These are phyloP conservation scores for Ceriops zippeliana DNA, from an alignment of 345 rosid species.

Conservation along the genomic window DNA sequence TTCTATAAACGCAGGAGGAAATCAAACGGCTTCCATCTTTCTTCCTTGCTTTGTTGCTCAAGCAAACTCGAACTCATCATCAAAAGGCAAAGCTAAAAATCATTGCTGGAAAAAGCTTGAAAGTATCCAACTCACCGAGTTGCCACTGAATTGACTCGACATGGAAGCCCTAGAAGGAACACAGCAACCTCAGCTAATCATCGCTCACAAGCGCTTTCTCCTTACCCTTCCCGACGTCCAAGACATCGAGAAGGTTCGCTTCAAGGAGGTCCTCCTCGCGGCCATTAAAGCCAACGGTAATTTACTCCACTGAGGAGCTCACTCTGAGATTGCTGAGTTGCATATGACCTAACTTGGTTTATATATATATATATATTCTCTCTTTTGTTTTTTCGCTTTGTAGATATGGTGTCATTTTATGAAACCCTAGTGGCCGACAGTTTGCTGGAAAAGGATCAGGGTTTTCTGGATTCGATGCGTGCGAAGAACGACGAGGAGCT, in stretches of 20 bases:
- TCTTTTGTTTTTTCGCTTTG: conserved; percentile 5
- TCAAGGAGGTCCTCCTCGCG: conserved; percentile 69
- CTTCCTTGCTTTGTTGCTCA: background rate
- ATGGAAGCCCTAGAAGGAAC: conserved; percentile 85
- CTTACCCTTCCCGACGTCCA: conserved; percentile 69
- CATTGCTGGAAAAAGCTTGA: background rate
- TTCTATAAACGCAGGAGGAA: too few species aligned
- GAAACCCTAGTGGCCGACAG: conserved; percentile 72
- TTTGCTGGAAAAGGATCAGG: conserved; percentile 66
- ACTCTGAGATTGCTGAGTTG: background rate
- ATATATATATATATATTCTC: background rate
- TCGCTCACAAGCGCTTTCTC: conserved; percentile 78
- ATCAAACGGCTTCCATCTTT: too few species aligned
- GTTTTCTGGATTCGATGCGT: conserved; percentile 61
- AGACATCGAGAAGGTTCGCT: conserved; percentile 90
- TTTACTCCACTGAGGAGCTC: background rate
- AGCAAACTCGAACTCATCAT: conserved; percentile 8
- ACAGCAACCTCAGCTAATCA: conserved; percentile 82
- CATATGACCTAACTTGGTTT: background rate
- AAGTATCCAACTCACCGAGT: conserved; percentile 13
- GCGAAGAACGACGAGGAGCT: conserved; percentile 67
- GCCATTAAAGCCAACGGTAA: conserved; percentile 68
- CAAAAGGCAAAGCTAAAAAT: too few species aligned
- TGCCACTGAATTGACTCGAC: conserved; percentile 15
- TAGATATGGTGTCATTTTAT: conserved; percentile 84